These are phyloP conservation scores for Osmozyma mogii DNA, from an alignment of 805 yeast species.

Conservation along the genomic window DNA sequence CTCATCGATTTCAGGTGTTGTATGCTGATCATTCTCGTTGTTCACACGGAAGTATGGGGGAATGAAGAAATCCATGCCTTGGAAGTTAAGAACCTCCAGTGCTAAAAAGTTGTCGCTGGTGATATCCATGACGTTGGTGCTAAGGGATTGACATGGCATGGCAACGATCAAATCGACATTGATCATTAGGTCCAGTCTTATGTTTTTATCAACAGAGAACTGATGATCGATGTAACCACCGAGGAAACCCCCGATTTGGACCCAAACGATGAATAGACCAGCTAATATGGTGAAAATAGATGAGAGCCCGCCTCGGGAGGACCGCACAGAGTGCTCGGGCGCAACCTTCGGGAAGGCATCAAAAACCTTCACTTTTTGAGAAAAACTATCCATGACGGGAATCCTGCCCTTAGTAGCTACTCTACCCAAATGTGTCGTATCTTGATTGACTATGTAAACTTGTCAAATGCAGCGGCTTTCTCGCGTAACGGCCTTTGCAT, in stretches of 20 bases:
- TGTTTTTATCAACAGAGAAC: constrained; percentile 60
- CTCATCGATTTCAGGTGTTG: constrained; percentile 58
- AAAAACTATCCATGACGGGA: constrained; percentile 29
- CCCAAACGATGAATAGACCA: constrained; percentile 66
- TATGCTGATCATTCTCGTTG: constrained; percentile 37
- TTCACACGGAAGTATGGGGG: constrained; percentile 45
- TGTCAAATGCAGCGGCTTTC: too few relatives aligned
- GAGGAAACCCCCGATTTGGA: constrained; percentile 74
- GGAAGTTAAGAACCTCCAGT: constrained; percentile 62
- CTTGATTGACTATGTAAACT: too few relatives aligned
- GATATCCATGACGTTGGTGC: constrained; percentile 68
- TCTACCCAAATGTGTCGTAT: too few relatives aligned
- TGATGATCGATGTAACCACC: constrained; percentile 78
- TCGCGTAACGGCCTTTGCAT: too few relatives aligned
- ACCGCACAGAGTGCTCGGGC: constrained; percentile 56
- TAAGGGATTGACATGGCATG: constrained; percentile 74
- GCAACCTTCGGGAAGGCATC: constrained; percentile 42
- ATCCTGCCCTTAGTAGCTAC: too few relatives aligned
- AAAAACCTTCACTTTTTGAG: constrained; percentile 34
- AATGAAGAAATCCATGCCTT: constrained; percentile 51
- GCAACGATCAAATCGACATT: constrained; percentile 76
- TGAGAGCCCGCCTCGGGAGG: constrained; percentile 70
- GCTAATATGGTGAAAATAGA: constrained; percentile 57
- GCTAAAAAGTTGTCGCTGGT: constrained; percentile 77
- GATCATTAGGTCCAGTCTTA: constrained; percentile 52